These are phyloP conservation scores for Neurospora sp. DNA, from an alignment of 2,329 filamentous ascomycete genomes.

Conservation along the genomic window DNA sequence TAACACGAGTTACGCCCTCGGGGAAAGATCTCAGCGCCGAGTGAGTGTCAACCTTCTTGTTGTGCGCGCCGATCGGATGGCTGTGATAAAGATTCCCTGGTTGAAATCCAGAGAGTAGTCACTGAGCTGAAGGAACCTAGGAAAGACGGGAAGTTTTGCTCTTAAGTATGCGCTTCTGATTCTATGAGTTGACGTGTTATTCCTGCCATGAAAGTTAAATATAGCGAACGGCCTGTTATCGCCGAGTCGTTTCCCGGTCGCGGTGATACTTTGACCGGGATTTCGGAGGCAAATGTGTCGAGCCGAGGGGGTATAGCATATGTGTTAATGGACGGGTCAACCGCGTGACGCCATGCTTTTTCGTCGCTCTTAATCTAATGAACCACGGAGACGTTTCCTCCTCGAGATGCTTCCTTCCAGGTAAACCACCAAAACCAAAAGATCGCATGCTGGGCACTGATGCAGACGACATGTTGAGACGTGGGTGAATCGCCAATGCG, in stretches of 20 bases:
- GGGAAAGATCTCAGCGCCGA: neutral
- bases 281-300: slow-evolving; percentile 8
- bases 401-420: slow-evolving; percentile 3
- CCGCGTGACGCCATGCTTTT: slow-evolving; percentile 14
- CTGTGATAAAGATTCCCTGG: neutral
- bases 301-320: slow-evolving; percentile 8
- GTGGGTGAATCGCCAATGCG: slow-evolving; percentile 6
- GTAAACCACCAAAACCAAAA: neutral
- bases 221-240: slow-evolving; percentile 14
- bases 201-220: slow-evolving; percentile 14
- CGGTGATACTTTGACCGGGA: neutral
- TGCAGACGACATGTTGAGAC: neutral
- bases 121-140: neutral
- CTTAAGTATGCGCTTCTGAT: slow-evolving; percentile 1
- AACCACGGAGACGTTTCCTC: slow-evolving; percentile 11
- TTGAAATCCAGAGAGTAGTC: neutral
- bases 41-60: neutral
- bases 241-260: slow-evolving; percentile 3
- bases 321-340: slow-evolving; percentile 13
- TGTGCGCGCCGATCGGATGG: neutral
- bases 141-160: neutral
- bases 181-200: slow-evolving; percentile 6
- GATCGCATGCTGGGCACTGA: neutral
- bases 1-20: neutral
- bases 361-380: slow-evolving; percentile 15